Evolutionary conservation across 441 rosid species (phyloP), one percentile per base, ranked within the genome.

Genomic region (Syzygium malaccense): DNA sequence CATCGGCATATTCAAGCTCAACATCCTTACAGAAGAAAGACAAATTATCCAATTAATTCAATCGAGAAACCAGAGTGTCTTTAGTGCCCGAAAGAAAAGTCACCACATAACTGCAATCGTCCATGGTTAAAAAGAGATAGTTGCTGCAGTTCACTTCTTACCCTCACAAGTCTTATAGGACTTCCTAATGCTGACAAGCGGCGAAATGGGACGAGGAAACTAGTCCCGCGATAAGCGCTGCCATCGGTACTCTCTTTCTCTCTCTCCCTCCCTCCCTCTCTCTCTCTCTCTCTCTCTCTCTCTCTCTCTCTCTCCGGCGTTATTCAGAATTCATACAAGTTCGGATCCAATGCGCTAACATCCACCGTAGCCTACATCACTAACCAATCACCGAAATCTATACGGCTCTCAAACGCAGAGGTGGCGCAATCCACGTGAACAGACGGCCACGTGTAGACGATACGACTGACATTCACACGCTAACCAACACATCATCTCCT

Each of bases 1-100:
- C 89, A 33, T 93, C 95, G 45, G 91, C 90, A 87, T 93, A 94
- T 91, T 92, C 96, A 79, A 94, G 91, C 86, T 95, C 96, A 89
- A 90, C 92, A 90, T 93, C 96, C 98, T 95, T 90, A 49, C 62
- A 55, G 49, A 84, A 85, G 49, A 78, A 85, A 8, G 85, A 86
- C 80, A 53, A 48, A 89, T 54, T 18, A 37, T 56, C 57, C 51
- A 28, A 57, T n/a, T 8, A 30, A 49, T 45, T 57, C 56, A 49
- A 33, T 51, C 32, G 13, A 85, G 64, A 37, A 85, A 60, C 58
- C 37, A 1, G 48, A 30, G 53, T 14, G 45, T 86, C 78, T 62
- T 33, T 32, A 56, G 55, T 20, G 41, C 87, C 51, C 68, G 56
- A 53, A 30, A 54, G 83, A 0, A 20, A 20, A 37, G 20, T 28